phyloP scores from a whole-genome alignment of 2,329 filamentous ascomycete species.

The Huntiella moniliformis region DNA sequence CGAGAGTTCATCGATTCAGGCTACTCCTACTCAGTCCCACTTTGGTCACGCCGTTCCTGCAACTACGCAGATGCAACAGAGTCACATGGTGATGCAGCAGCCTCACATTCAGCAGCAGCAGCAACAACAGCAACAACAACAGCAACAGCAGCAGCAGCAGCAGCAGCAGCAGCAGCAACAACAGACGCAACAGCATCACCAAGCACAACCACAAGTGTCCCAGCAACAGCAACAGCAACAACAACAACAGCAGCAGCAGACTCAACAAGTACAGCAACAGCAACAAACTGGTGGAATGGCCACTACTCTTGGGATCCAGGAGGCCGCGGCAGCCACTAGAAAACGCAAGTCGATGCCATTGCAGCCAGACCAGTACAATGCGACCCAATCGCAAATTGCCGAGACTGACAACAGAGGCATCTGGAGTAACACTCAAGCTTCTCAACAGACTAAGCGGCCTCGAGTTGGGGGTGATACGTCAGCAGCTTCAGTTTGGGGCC shows the following conservation, averaged over 20 bases:
- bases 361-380: slow-evolving; percentile 7
- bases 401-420: slow-evolving; percentile 4
- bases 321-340: slow-evolving; percentile 2
- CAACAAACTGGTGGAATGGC: slow-evolving; percentile 3
- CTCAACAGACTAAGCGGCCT: slow-evolving; percentile 10
- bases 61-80: slow-evolving; percentile 1
- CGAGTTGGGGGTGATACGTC: slow-evolving; percentile 7
- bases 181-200: background rate
- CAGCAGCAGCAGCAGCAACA: background rate
- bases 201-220: background rate
- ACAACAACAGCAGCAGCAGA: background rate
- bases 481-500: slow-evolving; percentile 2
- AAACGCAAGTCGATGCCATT: slow-evolving; percentile 11
- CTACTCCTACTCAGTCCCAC: slow-evolving; percentile 1
- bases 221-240: background rate
- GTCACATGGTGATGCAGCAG: slow-evolving; percentile 1
- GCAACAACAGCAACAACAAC: slow-evolving; percentile 2
- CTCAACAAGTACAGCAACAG: slow-evolving; percentile 4
- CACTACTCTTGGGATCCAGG: slow-evolving; percentile 2
- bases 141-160: slow-evolving; percentile 4
- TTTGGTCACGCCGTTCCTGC: slow-evolving; percentile 6
- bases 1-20: slow-evolving; percentile 6
- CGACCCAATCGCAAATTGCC: slow-evolving; percentile 2
- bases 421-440: slow-evolving; percentile 1
- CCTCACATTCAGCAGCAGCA: slow-evolving; percentile 1